Evolutionary conservation across 345 rosid genomes (phyloP), one percentile per base, ranked within the genome.

Genomic region (Eucalyptus decipiens): DNA sequence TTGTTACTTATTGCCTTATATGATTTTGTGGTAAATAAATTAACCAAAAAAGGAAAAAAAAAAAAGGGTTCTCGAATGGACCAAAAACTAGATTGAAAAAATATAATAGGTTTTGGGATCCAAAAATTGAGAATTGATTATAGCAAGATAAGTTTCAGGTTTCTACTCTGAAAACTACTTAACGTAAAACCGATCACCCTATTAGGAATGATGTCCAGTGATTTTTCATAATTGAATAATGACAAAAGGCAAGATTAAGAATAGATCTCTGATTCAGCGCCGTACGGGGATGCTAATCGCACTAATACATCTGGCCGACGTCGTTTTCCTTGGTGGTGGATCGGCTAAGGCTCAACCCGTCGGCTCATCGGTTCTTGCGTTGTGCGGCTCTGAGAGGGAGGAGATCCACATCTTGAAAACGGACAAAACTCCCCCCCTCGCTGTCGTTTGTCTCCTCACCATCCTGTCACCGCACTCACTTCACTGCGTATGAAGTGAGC

Each of bases 321-420:
- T 12, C 60, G 51, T 40, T 52, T 11, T 42, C 69, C 8, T 2
- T n/a, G n/a, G n/a, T 8, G 47, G 87, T 60, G 87, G 56, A 88
- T 80, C 26, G 10, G 43, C 26, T 42, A 15, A 52, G 86, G 47
- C 89, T 52, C 34, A 14, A 19, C 32, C 87, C 14, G 18, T n/a
- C 80, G 16, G 23, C 60, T 21, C 43, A 21, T 45, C 26, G 45
- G 85, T 21, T 76, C 9, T 89, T 89, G 93, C 80, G 91, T 42
- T 90, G 91, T 90, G 92, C 93, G 93, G 92, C 85, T 76, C 80
- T 85, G 50, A 62, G 80, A 43, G 88, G 9, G 56, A 58, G 83
- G 47, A 11, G 85, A 40, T 65, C 80, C 88, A 89, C 88, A 69
- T 85, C 6, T 17, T 87, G 86, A 14, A 87, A 85, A 49, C 81